These are phyloP conservation scores for Aspergillus sclerotiicarbonarius DNA, from an alignment of 495 filamentous ascomycete genomes.

Conservation along the genomic window DNA sequence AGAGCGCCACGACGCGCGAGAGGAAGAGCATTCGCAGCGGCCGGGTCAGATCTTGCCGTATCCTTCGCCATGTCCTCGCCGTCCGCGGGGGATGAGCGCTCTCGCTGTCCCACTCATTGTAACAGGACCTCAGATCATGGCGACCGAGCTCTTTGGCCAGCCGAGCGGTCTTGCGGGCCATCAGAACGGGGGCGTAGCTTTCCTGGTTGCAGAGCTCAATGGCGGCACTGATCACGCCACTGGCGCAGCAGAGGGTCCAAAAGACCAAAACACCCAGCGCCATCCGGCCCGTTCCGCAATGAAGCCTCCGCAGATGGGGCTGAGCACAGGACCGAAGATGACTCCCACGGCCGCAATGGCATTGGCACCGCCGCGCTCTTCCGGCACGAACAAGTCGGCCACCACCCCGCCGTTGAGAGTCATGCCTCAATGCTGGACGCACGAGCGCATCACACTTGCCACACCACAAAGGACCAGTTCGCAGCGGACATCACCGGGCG, in stretches of 20 bases:
- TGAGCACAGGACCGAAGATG: slow-evolving; percentile 50
- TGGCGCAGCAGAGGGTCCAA: slow-evolving; percentile 51
- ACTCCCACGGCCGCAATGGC: slow-evolving; percentile 54
- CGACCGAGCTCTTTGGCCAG: no score
- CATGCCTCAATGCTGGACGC: slow-evolving; percentile 53
- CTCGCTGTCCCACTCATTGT: no score
- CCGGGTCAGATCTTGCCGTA: slow-evolving; percentile 40
- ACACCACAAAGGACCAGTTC: slow-evolving; percentile 47
- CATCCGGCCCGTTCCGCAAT: slow-evolving; percentile 52
- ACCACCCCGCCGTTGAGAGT: slow-evolving; percentile 53
- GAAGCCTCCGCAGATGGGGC: slow-evolving; percentile 55
- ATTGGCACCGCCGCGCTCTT: slow-evolving; percentile 60
- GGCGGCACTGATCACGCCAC: slow-evolving; percentile 33
- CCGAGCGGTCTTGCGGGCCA: no score
- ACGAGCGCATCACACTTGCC: slow-evolving; percentile 68
- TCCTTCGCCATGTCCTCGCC: slow-evolving; percentile 25
- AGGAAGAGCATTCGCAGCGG: slow-evolving; percentile 42
- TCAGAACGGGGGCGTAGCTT: slow-evolving; percentile 52
- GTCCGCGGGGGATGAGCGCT: slow-evolving; percentile 37
- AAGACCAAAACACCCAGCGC: slow-evolving; percentile 66
- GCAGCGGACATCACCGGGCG: slow-evolving; percentile 33
- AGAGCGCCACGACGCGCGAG: slow-evolving; percentile 50
- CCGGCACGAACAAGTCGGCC: slow-evolving; percentile 55
- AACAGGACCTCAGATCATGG: no score
- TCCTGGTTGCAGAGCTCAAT: slow-evolving; percentile 52